Conservation (phyloP, 345 rosid genomes). For the Eucalyptus cloeziana region DNA sequence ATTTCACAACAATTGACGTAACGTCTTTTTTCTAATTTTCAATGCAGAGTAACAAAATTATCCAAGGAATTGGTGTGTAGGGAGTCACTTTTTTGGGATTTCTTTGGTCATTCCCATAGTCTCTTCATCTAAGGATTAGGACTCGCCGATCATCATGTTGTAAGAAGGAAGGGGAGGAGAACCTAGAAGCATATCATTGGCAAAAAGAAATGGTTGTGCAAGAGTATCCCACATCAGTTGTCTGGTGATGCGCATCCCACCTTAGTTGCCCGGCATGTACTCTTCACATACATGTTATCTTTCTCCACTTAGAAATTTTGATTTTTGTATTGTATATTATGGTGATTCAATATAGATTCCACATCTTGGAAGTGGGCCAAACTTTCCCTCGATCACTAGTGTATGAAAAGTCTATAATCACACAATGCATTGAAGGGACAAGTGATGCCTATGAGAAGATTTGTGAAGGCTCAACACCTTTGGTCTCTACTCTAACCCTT, state of each 20-base stretch:
- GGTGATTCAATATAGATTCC: neutral
- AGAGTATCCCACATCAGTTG: neutral
- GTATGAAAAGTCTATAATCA: neutral
- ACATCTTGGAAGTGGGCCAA: neutral
- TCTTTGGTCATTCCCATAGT: neutral
- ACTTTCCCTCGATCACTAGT: neutral
- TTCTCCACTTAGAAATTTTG: neutral
- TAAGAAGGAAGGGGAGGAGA: neutral
- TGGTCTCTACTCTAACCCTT: neutral
- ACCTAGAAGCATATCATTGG: neutral
- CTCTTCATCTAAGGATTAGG: neutral
- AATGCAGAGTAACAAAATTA: neutral
- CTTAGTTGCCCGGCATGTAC: neutral
- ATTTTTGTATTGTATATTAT: too few species aligned
- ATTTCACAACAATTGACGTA: neutral
- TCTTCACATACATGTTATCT: neutral
- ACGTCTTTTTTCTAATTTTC: neutral
- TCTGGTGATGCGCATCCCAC: neutral
- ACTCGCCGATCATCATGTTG: neutral
- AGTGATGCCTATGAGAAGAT: neutral
- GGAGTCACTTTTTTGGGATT: neutral
- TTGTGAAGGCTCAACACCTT: neutral
- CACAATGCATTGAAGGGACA: neutral
- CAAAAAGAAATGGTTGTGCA: neutral
- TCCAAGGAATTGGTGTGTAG: neutral